Evolutionary conservation across 2,329 filamentous ascomycete species (phyloP).

Genomic region (Alternaria gansuensis): DNA sequence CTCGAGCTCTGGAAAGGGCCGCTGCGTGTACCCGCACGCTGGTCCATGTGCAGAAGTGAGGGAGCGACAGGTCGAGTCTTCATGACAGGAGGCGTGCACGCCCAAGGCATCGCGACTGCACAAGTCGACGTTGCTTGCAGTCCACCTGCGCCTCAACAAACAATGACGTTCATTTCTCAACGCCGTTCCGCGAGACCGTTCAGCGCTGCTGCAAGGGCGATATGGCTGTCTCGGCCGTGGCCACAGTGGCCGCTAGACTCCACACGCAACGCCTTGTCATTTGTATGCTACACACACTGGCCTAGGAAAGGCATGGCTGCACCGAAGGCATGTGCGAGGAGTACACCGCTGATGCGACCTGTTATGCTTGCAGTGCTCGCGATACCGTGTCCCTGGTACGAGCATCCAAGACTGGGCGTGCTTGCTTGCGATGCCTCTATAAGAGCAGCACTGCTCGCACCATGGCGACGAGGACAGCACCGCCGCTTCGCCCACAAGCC

Average conservation of each 20-base stretch:
- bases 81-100: conserved; percentile 6
- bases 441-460: conserved; percentile 44
- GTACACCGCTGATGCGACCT: conserved; percentile 45
- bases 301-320: conserved; percentile 43
- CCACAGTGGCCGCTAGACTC: conserved; percentile 36
- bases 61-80: conserved; percentile 44
- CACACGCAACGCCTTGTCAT: conserved; percentile 37
- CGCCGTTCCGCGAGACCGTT: conserved; percentile 17
- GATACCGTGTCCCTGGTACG: conserved; percentile 38
- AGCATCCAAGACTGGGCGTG: conserved; percentile 32
- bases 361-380: conserved; percentile 34
- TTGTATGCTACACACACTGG: conserved; percentile 39
- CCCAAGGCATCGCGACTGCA: not conserved
- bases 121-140: not conserved
- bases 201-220: conserved; percentile 52
- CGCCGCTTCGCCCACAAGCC: conserved; percentile 34
- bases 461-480: conserved; percentile 33
- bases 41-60: conserved; percentile 25
- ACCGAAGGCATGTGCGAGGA: conserved; percentile 38
- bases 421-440: conserved; percentile 35
- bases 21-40: conserved; percentile 23
- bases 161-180: conserved; percentile 7
- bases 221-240: conserved; percentile 35
- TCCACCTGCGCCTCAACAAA: not conserved
- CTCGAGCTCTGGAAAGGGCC: conserved; percentile 22